Conservation (phyloP, 2,329 filamentous ascomycete species). For the Rutstroemia sp. region DNA sequence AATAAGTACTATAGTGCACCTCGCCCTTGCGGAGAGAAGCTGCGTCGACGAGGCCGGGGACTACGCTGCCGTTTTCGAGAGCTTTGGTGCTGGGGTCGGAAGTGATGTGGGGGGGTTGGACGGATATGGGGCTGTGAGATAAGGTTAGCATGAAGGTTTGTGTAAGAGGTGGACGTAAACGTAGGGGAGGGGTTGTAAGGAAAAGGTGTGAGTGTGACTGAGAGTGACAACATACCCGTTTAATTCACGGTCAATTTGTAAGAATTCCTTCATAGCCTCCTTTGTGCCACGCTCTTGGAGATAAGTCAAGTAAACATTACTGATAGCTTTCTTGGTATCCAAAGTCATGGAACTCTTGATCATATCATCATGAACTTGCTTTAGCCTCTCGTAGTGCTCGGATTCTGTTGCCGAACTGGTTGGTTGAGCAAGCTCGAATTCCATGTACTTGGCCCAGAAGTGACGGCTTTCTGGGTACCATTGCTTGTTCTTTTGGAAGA, state of each 20-base stretch:
- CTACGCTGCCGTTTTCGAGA: constrained; percentile 35
- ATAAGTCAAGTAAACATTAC: constrained; percentile 73
- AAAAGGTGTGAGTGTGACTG: not conserved
- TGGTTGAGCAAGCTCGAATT: constrained; percentile 83
- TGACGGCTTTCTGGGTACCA: constrained; percentile 78
- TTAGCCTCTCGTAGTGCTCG: constrained; percentile 65
- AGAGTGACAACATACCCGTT: constrained; percentile 57
- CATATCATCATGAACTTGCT: constrained; percentile 71
- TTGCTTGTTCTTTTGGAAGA: constrained; percentile 76
- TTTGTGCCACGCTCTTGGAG: constrained; percentile 76
- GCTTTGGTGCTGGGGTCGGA: constrained; percentile 28
- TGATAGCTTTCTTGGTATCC: constrained; percentile 64
- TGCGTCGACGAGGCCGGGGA: constrained; percentile 35
- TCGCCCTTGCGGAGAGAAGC: constrained; percentile 36
- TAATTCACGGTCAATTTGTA: constrained; percentile 75
- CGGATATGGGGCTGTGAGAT: constrained; percentile 34
- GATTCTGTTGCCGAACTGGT: constrained; percentile 56
- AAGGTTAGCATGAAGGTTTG: constrained; percentile 11
- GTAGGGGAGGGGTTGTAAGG: no score
- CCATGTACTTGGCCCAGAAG: constrained; percentile 86
- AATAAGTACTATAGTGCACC: constrained; percentile 37
- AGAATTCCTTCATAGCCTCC: constrained; percentile 78
- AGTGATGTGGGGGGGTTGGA: constrained; percentile 32
- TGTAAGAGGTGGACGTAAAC: no score
- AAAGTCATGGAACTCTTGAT: constrained; percentile 61